Conservation (phyloP, 129 eudicot genomes). For the Mikania micrantha region DNA sequence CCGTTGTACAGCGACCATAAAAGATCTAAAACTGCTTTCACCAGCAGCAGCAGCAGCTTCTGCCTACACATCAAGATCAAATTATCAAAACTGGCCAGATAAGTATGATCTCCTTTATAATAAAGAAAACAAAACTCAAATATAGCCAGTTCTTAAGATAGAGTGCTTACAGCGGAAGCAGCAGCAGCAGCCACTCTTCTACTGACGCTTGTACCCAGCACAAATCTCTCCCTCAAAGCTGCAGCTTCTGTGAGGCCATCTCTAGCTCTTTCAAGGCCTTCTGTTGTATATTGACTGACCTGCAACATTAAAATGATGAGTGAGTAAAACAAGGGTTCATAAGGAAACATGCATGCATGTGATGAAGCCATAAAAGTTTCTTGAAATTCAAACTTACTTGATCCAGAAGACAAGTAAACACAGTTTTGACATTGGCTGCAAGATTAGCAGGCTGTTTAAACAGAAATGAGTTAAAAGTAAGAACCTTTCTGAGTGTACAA, state of each 20-base stretch:
- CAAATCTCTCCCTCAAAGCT: constrained; percentile 93
- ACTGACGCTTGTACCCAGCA: constrained; percentile 80
- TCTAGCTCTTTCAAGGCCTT: constrained; percentile 95
- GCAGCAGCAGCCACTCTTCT: constrained; percentile 99
- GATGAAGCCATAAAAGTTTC: constrained; percentile 5
- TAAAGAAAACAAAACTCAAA: neutral
- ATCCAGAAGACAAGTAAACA: constrained; percentile 87
- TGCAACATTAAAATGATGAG: constrained; percentile 18
- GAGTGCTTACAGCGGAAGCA: constrained; percentile 86
- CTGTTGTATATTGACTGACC: constrained; percentile 86
- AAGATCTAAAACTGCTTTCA: constrained; percentile 97
- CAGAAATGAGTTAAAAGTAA: constrained; percentile 16
- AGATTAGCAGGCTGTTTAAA: constrained; percentile 75
- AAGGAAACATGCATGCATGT: neutral
- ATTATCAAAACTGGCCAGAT: constrained; percentile 10
- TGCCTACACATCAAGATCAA: constrained; percentile 51
- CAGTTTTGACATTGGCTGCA: constrained; percentile 83
- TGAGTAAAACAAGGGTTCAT: neutral
- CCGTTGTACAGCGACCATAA: constrained; percentile 99
- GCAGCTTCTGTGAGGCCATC: constrained; percentile 97
- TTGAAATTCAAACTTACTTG: constrained; percentile 61
- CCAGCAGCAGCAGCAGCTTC: constrained; percentile 99
- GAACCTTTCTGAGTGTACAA: constrained; percentile 9
- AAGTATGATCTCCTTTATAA: neutral
- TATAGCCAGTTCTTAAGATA: constrained; percentile 7